Evolutionary conservation across 257 asterid genomes (phyloP).

Genomic region (Voacanga thouarsii): DNA sequence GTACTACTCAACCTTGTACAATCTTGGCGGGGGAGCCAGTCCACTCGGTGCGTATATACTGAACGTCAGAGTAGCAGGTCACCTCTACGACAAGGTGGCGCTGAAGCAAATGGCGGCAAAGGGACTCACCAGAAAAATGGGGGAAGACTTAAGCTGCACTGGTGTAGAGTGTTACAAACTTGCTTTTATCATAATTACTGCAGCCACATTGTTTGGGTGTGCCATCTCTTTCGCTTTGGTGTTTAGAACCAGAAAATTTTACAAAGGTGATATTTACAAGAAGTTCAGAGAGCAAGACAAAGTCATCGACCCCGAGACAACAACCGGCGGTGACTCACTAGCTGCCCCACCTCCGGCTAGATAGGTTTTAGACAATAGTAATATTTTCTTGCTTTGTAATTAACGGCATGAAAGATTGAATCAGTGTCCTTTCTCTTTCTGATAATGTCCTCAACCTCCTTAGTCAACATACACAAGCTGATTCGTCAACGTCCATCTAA

Average conservation of each 20-base stretch:
- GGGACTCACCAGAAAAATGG: slow-evolving; percentile 30
- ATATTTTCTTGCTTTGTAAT: not conserved
- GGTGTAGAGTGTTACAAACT: slow-evolving; percentile 48
- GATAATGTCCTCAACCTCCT: no score
- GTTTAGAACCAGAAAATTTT: slow-evolving; percentile 51
- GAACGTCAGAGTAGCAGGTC: slow-evolving; percentile 47
- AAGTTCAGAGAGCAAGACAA: slow-evolving; percentile 40
- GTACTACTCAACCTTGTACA: slow-evolving; percentile 48
- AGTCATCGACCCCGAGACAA: slow-evolving; percentile 9
- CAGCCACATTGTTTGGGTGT: slow-evolving; percentile 39
- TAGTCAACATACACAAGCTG: no score
- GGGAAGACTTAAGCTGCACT: slow-evolving; percentile 37
- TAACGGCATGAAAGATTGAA: not conserved
- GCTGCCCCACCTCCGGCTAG: not conserved
- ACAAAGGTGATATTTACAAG: slow-evolving; percentile 52
- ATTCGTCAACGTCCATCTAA: no score
- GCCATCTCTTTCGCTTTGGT: slow-evolving; percentile 36
- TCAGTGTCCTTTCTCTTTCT: no score
- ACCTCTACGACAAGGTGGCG: slow-evolving; percentile 49
- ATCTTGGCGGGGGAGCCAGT: slow-evolving; percentile 56
- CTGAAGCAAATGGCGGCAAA: slow-evolving; percentile 38
- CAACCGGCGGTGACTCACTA: not conserved
- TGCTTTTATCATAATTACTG: slow-evolving; percentile 46
- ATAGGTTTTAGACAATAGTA: not conserved
- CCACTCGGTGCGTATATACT: slow-evolving; percentile 52